A percentile compares a stretch with the other conserved stretches of the same genome.
Conservation (phyloP, 306 rosid genomes). For the Vigna trinervia region DNA sequence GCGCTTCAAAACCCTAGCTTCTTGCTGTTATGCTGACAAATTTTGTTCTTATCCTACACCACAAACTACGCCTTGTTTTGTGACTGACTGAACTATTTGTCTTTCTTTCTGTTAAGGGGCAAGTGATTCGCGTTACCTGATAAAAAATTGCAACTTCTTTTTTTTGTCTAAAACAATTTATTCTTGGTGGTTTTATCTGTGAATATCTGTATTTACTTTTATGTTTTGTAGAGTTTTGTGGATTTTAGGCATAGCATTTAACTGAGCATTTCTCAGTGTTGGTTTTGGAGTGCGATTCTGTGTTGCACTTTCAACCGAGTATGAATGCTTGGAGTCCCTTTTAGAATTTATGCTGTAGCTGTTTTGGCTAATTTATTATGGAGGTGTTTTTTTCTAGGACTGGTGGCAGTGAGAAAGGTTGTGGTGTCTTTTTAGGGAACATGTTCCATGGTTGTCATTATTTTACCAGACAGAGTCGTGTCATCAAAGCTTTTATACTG, state of each 20-base stretch:
- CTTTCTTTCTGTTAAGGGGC: background rate
- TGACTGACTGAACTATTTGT: constrained; percentile 13
- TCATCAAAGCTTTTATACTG: background rate
- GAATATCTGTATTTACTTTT: no score
- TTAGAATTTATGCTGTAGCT: constrained; percentile 1
- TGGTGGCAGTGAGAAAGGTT: constrained; percentile 10
- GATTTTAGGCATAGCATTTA: background rate
- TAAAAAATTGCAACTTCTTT: background rate
- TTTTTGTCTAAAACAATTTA: background rate
- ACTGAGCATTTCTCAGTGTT: background rate
- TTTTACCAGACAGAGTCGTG: background rate
- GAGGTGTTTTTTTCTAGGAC: background rate
- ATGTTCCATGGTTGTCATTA: constrained; percentile 5
- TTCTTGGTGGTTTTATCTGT: background rate
- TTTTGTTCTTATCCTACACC: background rate
- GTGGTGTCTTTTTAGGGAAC: constrained; percentile 4
- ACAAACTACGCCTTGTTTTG: constrained; percentile 3
- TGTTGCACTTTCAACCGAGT: constrained; percentile 34
- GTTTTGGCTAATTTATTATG: background rate
- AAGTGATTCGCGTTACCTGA: constrained; percentile 11
- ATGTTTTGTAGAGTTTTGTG: background rate
- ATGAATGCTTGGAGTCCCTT: constrained; percentile 5
- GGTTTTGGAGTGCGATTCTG: constrained; percentile 6
- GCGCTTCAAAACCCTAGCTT: constrained; percentile 44
- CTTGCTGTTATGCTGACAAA: background rate